phyloP scores from a whole-genome alignment of 257 asterid species.

The Penstemon eatonii region DNA sequence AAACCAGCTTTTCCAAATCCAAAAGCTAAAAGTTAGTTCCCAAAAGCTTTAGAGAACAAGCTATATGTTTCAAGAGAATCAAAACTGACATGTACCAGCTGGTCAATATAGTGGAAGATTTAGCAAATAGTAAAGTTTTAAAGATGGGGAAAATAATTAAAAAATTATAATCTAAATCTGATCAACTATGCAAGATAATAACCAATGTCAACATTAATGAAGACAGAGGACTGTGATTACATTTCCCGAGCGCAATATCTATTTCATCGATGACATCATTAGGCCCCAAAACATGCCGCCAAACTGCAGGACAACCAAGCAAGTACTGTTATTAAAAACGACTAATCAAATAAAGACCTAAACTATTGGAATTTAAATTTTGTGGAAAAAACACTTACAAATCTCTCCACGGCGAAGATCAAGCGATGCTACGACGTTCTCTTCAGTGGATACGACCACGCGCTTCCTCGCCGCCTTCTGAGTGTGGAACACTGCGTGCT shows the following conservation, averaged over 20 bases:
- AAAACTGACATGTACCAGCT: conserved; percentile 10
- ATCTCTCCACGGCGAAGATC: conserved; percentile 98
- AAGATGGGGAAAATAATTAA: conserved; percentile 3
- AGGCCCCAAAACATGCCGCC: conserved; percentile 95
- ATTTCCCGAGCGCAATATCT: conserved; percentile 84
- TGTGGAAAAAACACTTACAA: conserved; percentile 46
- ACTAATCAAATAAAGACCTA: neutral
- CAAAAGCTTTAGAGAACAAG: too few relatives aligned
- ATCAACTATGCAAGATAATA: conserved; percentile 12
- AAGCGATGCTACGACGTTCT: conserved; percentile 88
- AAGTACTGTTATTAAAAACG: conserved; percentile 6
- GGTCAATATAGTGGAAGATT: conserved; percentile 15
- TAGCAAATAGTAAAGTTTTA: conserved; percentile 15
- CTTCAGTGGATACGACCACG: conserved; percentile 88
- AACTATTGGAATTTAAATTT: neutral
- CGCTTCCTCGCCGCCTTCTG: conserved; percentile 95
- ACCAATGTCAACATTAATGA: conserved; percentile 1
- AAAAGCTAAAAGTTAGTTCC: too few relatives aligned
- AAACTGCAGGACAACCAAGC: conserved; percentile 59
- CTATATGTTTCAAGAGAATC: conserved; percentile 14
- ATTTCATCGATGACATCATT: conserved; percentile 71
- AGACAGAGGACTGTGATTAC: conserved; percentile 38
- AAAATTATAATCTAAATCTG: neutral
- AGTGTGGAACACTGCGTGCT: conserved; percentile 94
- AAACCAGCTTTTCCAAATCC: too few relatives aligned